Percentiles rank a stretch among this genome's conserved stretches.
phyloP scores from a whole-genome alignment of 176 grass and related monocot species.

The Aegilops bicornis region DNA sequence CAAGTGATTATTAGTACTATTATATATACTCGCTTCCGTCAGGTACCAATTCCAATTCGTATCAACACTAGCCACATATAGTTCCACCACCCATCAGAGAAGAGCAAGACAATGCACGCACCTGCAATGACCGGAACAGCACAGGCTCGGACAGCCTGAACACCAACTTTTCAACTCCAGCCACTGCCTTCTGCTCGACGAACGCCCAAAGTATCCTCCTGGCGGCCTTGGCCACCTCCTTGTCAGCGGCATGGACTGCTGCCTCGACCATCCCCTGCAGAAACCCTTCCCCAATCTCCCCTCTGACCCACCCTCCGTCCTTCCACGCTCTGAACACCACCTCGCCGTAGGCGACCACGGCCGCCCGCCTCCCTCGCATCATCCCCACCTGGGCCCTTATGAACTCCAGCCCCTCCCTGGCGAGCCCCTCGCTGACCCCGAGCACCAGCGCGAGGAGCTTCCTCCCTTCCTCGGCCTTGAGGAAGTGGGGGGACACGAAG shows the following conservation, averaged over 20 bases:
- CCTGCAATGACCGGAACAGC: constrained; percentile 88
- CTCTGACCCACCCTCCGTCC: constrained; percentile 46
- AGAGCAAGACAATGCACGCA: constrained; percentile 18
- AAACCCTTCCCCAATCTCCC: constrained; percentile 67
- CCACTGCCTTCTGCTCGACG: constrained; percentile 56
- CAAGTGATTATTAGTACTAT: not conserved
- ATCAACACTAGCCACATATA: not conserved
- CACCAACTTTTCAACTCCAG: constrained; percentile 79
- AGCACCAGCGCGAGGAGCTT: constrained; percentile 63
- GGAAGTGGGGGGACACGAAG: constrained; percentile 61
- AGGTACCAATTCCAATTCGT: not conserved
- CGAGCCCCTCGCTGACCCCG: constrained; percentile 61
- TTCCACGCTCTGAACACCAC: constrained; percentile 90
- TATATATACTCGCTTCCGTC: not conserved
- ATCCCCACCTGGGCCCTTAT: constrained; percentile 73
- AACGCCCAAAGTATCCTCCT: constrained; percentile 67
- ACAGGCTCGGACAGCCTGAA: constrained; percentile 76
- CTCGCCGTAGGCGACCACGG: constrained; percentile 66
- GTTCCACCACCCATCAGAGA: constrained; percentile 2
- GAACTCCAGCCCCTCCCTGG: constrained; percentile 66
- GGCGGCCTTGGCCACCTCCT: constrained; percentile 50
- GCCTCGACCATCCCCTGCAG: constrained; percentile 77
- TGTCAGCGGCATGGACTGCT: constrained; percentile 49
- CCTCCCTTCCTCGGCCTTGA: constrained; percentile 77
- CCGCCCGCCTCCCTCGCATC: constrained; percentile 52